These are phyloP conservation scores for Phytophthora gonapodyides DNA, from an alignment of 352 stramenopile species.

Conservation along the genomic window DNA sequence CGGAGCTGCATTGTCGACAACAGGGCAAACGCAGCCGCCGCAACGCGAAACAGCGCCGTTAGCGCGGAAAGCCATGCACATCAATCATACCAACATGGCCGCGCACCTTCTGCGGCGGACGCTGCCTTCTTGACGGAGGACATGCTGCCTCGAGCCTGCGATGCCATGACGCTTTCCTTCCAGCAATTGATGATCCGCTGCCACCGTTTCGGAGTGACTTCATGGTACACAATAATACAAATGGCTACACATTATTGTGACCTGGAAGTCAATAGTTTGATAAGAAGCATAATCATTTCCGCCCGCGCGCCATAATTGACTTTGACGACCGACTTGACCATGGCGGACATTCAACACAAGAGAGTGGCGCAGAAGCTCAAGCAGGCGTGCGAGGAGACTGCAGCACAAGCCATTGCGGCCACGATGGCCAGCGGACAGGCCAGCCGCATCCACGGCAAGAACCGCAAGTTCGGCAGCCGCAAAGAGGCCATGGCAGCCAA, in stretches of 20 bases:
- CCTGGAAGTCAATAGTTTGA: neutral
- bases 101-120: slow-evolving; percentile 32
- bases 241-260: too few relatives aligned
- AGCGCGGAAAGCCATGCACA: slow-evolving; percentile 3
- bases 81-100: neutral
- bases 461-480: slow-evolving; percentile 79
- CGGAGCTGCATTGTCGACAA: slow-evolving; percentile 39
- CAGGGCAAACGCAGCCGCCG: neutral
- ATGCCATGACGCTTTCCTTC: slow-evolving; percentile 20
- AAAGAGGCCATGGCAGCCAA: slow-evolving; percentile 86
- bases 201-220: slow-evolving; percentile 20
- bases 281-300: too few relatives aligned
- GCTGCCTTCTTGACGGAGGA: slow-evolving; percentile 38
- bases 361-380: slow-evolving; percentile 75
- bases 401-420: slow-evolving; percentile 74
- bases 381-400: slow-evolving; percentile 82
- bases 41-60: slow-evolving; percentile 1
- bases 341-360: slow-evolving; percentile 73
- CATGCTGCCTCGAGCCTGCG: slow-evolving; percentile 17
- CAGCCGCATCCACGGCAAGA: slow-evolving; percentile 81
- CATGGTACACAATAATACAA: slow-evolving; percentile 7
- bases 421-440: slow-evolving; percentile 74
- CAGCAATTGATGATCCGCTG: slow-evolving; percentile 14
- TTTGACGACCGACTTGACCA: slow-evolving; percentile 4
- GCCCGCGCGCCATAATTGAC: too few relatives aligned